phyloP scores from a whole-genome alignment of 176 grass and related monocot species.

The Musa troglodytarum region DNA sequence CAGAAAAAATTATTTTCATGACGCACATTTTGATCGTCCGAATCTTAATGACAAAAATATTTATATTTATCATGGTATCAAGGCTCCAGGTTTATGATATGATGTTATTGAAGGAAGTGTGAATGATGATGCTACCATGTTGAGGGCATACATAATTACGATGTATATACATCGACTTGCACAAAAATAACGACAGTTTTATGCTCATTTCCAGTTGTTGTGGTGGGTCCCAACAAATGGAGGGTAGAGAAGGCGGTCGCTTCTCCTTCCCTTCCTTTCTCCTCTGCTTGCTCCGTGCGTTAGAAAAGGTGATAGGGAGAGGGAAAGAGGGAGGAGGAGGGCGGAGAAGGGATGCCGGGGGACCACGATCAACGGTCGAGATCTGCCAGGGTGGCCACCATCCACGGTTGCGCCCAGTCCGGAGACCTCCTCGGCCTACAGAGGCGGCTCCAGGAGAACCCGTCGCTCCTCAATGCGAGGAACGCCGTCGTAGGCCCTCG shows the following conservation, averaged over 20 bases:
- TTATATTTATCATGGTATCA: too few relatives aligned
- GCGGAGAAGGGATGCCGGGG: constrained; percentile 43
- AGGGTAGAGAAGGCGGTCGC: not conserved
- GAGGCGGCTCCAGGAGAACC: constrained; percentile 61
- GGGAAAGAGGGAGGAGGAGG: not conserved
- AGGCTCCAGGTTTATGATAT: too few relatives aligned
- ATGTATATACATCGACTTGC: too few relatives aligned
- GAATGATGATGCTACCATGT: too few relatives aligned
- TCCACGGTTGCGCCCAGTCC: constrained; percentile 58
- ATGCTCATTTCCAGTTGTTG: not conserved
- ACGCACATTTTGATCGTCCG: too few relatives aligned
- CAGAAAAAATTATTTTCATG: too few relatives aligned
- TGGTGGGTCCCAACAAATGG: not conserved
- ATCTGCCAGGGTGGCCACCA: constrained; percentile 38
- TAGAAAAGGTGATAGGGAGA: not conserved
- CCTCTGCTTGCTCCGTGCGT: not conserved
- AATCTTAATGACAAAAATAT: too few relatives aligned
- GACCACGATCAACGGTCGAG: constrained; percentile 55
- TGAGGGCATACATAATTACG: too few relatives aligned
- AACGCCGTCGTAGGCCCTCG: constrained; percentile 50
- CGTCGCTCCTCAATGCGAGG: constrained; percentile 65
- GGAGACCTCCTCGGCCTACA: constrained; percentile 68
- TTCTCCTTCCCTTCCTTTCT: not conserved
- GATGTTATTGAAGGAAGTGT: too few relatives aligned
- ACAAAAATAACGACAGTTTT: too few relatives aligned